phyloP scores from a whole-genome alignment of 805 yeast genomes.

The Wickerhamiella qilinensis region DNA sequence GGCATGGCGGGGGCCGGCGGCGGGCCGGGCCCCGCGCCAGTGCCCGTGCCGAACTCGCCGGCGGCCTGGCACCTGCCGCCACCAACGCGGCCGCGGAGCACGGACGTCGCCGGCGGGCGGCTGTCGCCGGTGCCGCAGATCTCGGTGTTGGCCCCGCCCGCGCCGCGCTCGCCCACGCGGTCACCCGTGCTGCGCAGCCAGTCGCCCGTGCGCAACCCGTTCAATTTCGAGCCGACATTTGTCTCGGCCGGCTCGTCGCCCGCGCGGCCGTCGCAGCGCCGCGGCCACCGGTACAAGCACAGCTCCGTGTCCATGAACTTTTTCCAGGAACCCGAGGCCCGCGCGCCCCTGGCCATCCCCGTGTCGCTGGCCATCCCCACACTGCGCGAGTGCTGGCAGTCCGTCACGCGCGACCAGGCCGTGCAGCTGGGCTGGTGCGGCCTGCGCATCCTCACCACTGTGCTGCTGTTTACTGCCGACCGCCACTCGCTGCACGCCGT shows the following conservation, averaged over 20 bases:
- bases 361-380: conserved; percentile 60
- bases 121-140: background rate
- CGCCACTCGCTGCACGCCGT: conserved; percentile 27
- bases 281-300: conserved; percentile 91
- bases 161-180: conserved; percentile 1
- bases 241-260: conserved; percentile 16
- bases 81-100: background rate
- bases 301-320: conserved; percentile 92
- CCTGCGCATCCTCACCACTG: conserved; percentile 39
- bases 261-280: conserved; percentile 31
- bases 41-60: conserved; percentile 9
- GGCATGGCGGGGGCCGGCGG: too few species aligned
- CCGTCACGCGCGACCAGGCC: conserved; percentile 43
- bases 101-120: too few species aligned
- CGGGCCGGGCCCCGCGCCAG: conserved; percentile 5
- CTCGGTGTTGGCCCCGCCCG: background rate
- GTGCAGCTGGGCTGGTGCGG: conserved; percentile 41
- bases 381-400: conserved; percentile 40
- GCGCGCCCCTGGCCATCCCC: conserved; percentile 47
- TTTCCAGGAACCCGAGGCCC: conserved; percentile 78
- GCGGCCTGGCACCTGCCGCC: conserved; percentile 1
- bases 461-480: conserved; percentile 32
- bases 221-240: conserved; percentile 45
- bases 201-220: conserved; percentile 27
- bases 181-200: conserved; percentile 1